These are phyloP conservation scores for Sphaerostilbella broomeana DNA, from an alignment of 2,329 filamentous ascomycete species.

Conservation along the genomic window DNA sequence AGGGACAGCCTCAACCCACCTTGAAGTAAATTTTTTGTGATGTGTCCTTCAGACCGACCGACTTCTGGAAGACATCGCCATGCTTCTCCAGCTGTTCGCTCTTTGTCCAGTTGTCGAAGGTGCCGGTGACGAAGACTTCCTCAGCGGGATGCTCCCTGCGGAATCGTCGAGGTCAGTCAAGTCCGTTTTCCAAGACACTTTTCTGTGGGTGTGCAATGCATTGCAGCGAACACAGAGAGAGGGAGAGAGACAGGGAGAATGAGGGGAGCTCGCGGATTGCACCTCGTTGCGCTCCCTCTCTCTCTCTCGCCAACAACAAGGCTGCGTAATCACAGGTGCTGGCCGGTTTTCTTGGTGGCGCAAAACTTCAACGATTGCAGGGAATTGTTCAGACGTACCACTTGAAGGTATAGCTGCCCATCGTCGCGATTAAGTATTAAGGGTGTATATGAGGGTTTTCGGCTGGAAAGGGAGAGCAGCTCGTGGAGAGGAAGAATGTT, in stretches of 20 bases:
- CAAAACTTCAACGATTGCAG: constrained; percentile 10
- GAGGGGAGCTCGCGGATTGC: too few species aligned
- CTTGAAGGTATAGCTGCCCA: constrained; percentile 65
- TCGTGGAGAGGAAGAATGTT: not conserved
- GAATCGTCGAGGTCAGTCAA: constrained; percentile 1
- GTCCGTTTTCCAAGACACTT: constrained; percentile 1
- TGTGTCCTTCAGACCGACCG: constrained; percentile 61
- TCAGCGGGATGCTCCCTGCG: constrained; percentile 73
- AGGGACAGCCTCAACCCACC: constrained; percentile 47
- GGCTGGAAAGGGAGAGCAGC: not conserved
- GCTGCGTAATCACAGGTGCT: not conserved
- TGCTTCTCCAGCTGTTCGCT: constrained; percentile 75
- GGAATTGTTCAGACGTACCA: constrained; percentile 46
- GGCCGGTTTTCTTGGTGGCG: constrained; percentile 1
- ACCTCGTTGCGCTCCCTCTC: too few species aligned
- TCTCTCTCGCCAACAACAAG: not conserved
- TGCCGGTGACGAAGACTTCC: constrained; percentile 91
- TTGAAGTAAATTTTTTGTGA: constrained; percentile 85
- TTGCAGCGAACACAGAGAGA: too few species aligned
- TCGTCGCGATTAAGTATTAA: constrained; percentile 29
- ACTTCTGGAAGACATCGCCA: constrained; percentile 69
- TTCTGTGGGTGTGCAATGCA: not conserved
- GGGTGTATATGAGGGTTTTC: constrained; percentile 4
- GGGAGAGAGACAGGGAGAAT: too few species aligned
- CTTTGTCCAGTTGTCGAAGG: constrained; percentile 91